Conservation (phyloP, 2,329 filamentous ascomycete genomes). For the Aspergillus flavus region DNA sequence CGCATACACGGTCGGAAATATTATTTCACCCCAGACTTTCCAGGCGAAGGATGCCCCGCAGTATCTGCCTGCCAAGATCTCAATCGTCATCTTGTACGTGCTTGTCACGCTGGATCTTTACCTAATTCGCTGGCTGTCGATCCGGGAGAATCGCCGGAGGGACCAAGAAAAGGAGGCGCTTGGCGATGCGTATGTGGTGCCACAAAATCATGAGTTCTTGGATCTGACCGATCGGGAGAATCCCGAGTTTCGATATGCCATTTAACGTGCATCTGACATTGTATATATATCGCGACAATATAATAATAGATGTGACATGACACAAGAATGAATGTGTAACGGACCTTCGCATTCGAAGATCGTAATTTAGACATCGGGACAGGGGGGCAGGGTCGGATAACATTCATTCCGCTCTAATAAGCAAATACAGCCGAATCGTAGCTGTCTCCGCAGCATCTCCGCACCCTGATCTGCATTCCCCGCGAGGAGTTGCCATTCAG, state of each 20-base stretch:
- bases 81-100: slow-evolving; percentile 30
- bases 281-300: background rate
- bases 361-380: no score
- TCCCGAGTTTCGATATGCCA: slow-evolving; percentile 27
- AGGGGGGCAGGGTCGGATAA: background rate
- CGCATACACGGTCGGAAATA: slow-evolving; percentile 46
- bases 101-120: slow-evolving; percentile 33
- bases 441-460: background rate
- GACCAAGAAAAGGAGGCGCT: slow-evolving; percentile 28
- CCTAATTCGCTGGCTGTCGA: slow-evolving; percentile 33
- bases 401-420: background rate
- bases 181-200: slow-evolving; percentile 26
- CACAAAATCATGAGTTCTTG: slow-evolving; percentile 38
- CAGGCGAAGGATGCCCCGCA: slow-evolving; percentile 37
- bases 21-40: slow-evolving; percentile 48
- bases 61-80: slow-evolving; percentile 32
- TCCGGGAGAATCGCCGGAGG: slow-evolving; percentile 31
- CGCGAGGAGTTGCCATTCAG: background rate
- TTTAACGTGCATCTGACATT: slow-evolving; percentile 10
- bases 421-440: background rate
- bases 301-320: background rate
- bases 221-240: slow-evolving; percentile 31
- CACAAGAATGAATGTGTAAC: background rate
- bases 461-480: background rate
- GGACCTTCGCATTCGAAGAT: background rate